These are phyloP conservation scores for Saitozyma podzolica DNA, from an alignment of 768 basidiomycete genomes.

Conservation along the genomic window DNA sequence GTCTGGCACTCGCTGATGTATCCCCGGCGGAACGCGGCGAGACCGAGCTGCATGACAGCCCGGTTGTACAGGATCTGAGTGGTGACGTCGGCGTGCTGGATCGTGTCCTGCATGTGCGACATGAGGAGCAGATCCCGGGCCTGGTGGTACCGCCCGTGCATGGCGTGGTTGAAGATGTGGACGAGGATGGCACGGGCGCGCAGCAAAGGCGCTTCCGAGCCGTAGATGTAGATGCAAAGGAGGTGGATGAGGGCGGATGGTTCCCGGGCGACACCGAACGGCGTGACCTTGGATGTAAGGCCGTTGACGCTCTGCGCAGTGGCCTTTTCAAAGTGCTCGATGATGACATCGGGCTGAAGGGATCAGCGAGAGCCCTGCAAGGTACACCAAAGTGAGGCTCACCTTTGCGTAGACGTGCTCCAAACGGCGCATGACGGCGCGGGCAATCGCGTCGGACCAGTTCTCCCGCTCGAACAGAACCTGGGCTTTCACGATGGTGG, in stretches of 20 bases:
- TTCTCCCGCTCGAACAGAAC: slow-evolving; percentile 81
- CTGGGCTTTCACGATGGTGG: slow-evolving; percentile 88
- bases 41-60: slow-evolving; percentile 91
- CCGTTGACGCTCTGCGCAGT: slow-evolving; percentile 57
- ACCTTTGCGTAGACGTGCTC: slow-evolving; percentile 99
- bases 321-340: slow-evolving; percentile 79
- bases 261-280: slow-evolving; percentile 60
- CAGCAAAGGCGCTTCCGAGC: slow-evolving; percentile 81
- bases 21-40: slow-evolving; percentile 94
- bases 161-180: slow-evolving; percentile 95
- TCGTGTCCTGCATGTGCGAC: slow-evolving; percentile 97
- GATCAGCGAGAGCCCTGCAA: slow-evolving; percentile 20
- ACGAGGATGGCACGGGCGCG: slow-evolving; percentile 96
- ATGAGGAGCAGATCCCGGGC: slow-evolving; percentile 97
- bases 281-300: slow-evolving; percentile 61
- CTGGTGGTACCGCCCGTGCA: slow-evolving; percentile 94
- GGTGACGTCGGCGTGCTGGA: slow-evolving; percentile 91
- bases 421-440: slow-evolving; percentile 89
- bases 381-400: slow-evolving; percentile 12
- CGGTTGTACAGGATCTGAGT: slow-evolving; percentile 99
- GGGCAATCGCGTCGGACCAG: slow-evolving; percentile 73
- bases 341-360: slow-evolving; percentile 82
- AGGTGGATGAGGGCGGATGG: slow-evolving; percentile 80
- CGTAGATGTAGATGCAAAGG: slow-evolving; percentile 90
- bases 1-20: slow-evolving; percentile 90